These are phyloP conservation scores for Pachysolen tannophilus DNA, from an alignment of 805 yeast species.

Conservation along the genomic window DNA sequence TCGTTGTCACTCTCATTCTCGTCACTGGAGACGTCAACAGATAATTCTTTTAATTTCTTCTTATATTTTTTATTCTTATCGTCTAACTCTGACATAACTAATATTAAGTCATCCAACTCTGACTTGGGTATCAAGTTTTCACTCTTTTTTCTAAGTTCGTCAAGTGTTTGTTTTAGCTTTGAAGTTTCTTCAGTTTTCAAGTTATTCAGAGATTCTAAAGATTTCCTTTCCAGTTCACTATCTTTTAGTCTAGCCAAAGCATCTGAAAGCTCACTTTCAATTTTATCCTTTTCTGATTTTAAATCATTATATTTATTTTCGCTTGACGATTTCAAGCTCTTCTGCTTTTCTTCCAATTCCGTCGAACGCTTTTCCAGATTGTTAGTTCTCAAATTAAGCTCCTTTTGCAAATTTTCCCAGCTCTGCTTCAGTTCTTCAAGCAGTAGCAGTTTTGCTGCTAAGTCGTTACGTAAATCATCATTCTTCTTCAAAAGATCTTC, in stretches of 20 bases:
- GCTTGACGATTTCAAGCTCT: neutral
- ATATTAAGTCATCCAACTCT: constrained; percentile 68
- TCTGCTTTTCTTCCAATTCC: constrained; percentile 3
- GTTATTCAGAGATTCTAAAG: too few relatives aligned
- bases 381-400: constrained; percentile 6
- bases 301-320: neutral
- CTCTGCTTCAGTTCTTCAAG: neutral
- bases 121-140: constrained; percentile 33
- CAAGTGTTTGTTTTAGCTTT: constrained; percentile 1
- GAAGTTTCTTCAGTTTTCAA: constrained; percentile 3
- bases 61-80: constrained; percentile 57
- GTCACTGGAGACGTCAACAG: constrained; percentile 60
- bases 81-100: constrained; percentile 71
- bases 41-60: constrained; percentile 37
- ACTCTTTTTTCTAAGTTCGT: constrained; percentile 4
- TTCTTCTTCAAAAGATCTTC: constrained; percentile 1
- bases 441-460: neutral
- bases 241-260: too few relatives aligned
- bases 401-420: neutral
- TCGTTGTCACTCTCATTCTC: constrained; percentile 64
- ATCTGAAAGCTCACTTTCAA: neutral
- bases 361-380: constrained; percentile 6
- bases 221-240: too few relatives aligned
- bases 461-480: neutral
- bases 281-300: constrained; percentile 3